Evolutionary conservation across 768 basidiomycete genomes (phyloP).

Genomic region (Lactarius hengduanensis): DNA sequence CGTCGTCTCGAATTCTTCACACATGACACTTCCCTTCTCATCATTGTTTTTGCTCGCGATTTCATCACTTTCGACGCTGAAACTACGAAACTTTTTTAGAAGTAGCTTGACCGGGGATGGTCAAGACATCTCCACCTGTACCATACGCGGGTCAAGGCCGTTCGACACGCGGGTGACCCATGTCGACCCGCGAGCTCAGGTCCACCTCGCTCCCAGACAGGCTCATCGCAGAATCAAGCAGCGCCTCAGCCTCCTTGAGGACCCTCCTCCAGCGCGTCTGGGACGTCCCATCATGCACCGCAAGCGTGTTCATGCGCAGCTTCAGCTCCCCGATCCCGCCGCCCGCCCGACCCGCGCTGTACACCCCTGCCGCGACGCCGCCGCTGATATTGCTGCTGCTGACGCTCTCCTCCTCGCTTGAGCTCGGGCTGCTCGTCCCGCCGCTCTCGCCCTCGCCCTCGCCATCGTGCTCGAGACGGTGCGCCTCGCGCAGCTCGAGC

Average conservation of each 20-base stretch:
- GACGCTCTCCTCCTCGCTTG: constrained; percentile 21
- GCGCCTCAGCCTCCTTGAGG: constrained; percentile 47
- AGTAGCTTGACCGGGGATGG: no score
- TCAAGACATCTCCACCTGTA: no score
- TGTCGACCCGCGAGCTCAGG: constrained; percentile 49
- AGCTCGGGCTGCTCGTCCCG: background rate
- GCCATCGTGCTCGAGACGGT: constrained; percentile 25
- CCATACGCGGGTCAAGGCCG: no score
- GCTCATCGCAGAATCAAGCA: constrained; percentile 52
- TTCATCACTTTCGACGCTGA: no score
- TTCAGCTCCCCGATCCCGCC: constrained; percentile 2
- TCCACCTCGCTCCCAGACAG: constrained; percentile 55
- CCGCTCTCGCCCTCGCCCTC: background rate
- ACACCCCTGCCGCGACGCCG: background rate
- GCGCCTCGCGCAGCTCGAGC: no score
- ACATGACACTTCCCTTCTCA: no score
- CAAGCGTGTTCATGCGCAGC: constrained; percentile 22
- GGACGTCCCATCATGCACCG: constrained; percentile 2
- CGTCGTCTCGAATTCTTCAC: no score
- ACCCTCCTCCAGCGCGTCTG: constrained; percentile 45
- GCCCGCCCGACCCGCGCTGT: background rate
- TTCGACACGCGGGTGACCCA: no score
- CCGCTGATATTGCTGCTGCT: no score
- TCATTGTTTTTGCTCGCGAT: no score
- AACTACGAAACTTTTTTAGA: no score